Evolutionary conservation across 108 stramenopile genomes (phyloP).

Genomic region (Conticribra weissflogii): DNA sequence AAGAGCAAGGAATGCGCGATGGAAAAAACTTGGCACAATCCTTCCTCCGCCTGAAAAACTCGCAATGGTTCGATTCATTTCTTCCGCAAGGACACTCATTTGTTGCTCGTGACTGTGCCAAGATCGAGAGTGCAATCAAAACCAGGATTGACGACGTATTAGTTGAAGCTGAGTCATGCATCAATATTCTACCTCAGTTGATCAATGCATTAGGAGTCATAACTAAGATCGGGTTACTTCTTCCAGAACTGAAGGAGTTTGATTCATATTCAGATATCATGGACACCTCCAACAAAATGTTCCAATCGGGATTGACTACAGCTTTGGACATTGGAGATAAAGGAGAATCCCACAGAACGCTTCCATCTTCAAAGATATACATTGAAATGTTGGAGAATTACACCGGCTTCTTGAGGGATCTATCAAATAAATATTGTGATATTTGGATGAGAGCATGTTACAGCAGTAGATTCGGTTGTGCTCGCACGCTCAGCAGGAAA

Average conservation of each 20-base stretch:
- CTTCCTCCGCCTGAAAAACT: conserved; percentile 4
- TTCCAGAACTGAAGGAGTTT: conserved; percentile 36
- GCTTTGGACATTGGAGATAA: no score
- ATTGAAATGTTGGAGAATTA: not conserved
- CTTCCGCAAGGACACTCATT: conserved; percentile 14
- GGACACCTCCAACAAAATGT: no score
- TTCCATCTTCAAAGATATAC: no score
- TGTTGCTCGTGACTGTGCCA: conserved; percentile 19
- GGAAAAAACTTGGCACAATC: conserved; percentile 32
- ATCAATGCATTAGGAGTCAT: no score
- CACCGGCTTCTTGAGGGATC: not conserved
- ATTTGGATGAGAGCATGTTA: conserved; percentile 3
- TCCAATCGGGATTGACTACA: no score
- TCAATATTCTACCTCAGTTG: no score
- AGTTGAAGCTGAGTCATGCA: no score
- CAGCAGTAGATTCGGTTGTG: not conserved
- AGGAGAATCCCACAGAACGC: no score
- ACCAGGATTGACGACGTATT: conserved; percentile 12
- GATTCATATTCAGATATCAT: no score
- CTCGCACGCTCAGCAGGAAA: conserved; percentile 14
- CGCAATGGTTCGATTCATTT: conserved; percentile 33
- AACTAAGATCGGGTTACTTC: conserved; percentile 16
- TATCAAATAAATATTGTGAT: not conserved
- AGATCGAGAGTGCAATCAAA: conserved; percentile 11
- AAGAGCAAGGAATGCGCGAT: conserved; percentile 29